These are phyloP conservation scores for Sphaerulina musiva DNA, from an alignment of 2,329 filamentous ascomycete species.

Conservation along the genomic window DNA sequence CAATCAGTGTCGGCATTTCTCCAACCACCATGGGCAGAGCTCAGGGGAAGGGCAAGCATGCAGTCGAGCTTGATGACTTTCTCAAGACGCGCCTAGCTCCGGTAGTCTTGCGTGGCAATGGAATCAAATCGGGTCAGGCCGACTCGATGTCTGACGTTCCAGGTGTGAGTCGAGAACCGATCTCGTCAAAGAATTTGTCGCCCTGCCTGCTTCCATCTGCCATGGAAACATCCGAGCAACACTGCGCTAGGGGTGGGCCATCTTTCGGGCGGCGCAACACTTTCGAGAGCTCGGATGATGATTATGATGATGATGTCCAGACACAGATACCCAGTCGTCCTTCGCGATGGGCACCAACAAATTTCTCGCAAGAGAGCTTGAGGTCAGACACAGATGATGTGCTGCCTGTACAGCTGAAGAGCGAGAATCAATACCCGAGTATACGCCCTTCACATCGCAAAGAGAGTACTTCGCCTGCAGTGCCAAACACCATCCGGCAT, in stretches of 20 bases:
- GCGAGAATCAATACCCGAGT: too few species aligned
- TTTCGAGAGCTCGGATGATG: constrained; percentile 26
- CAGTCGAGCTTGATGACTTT: constrained; percentile 42
- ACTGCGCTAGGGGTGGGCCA: constrained; percentile 14
- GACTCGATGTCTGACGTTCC: constrained; percentile 15
- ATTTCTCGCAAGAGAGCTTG: constrained; percentile 15
- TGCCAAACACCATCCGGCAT: neutral
- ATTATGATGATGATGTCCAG: constrained; percentile 24
- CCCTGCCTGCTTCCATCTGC: constrained; percentile 30
- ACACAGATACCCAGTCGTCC: constrained; percentile 14
- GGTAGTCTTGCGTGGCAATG: constrained; percentile 41
- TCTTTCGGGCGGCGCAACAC: constrained; percentile 12
- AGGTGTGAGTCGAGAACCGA: constrained; percentile 7
- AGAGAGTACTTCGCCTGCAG: neutral
- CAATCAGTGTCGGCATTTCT: constrained; percentile 33
- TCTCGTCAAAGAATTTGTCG: constrained; percentile 19
- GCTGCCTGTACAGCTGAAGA: neutral
- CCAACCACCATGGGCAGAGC: constrained; percentile 36
- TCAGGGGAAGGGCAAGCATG: constrained; percentile 35
- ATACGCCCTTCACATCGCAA: too few species aligned
- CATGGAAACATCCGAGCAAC: constrained; percentile 15
- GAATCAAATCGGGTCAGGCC: constrained; percentile 32
- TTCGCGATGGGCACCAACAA: constrained; percentile 18
- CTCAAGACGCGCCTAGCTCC: constrained; percentile 41
- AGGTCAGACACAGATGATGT: neutral